Evolutionary conservation across 352 stramenopile species (phyloP), one percentile per base, ranked within the genome.

Genomic region (Nothophytophthora sp.): DNA sequence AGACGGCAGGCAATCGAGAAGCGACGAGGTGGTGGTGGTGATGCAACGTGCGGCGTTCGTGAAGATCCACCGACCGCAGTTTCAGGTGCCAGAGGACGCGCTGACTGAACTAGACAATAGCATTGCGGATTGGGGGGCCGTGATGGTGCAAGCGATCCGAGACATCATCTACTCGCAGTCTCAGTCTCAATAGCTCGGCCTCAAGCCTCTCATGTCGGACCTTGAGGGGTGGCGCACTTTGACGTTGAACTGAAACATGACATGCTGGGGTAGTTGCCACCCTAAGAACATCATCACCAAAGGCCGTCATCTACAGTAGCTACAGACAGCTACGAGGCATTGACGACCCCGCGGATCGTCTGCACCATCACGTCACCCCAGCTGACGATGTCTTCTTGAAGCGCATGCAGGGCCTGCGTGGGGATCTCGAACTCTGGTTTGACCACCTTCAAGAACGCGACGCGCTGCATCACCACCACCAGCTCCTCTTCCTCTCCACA

Each of bases 81-180:
- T 72, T 38, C 40, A 57, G 6, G 47, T 69, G 10, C 43, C 58
- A 18, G 46, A 49, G 37, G 44, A 40, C 18, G 62, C 66, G 11
- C 46, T 66, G 32, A 34, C 49, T 9, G 51, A 43, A 19, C 19
- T 73, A 20, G 67, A 65, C 22, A 62, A 70, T 48, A 50, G 66
- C 1, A 70, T 73, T 12, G 55, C 50, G 7, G 63, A 50, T 18
- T 76, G 58, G 66, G 58, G 62, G n/a, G 62, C 66, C 27, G 39
- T 69, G 5, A 50, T 60, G 42, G 55, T 67, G 12, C 61, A 70
- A 36, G 62, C 60, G 5, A 70, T 70, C 29, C 49, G 60, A 60
- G 45, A 63, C 9, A 35, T 57, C 20, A 29, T 63, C n/a, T n/a
- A n/a, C n/a, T n/a, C n/a, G n/a, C n/a, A n/a, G n/a, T n/a, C n/a